A percentile compares a stretch with the other conserved stretches of the same genome.
Conservation (phyloP, 169 alveolate genomes). For the Plasmodium adleri region DNA sequence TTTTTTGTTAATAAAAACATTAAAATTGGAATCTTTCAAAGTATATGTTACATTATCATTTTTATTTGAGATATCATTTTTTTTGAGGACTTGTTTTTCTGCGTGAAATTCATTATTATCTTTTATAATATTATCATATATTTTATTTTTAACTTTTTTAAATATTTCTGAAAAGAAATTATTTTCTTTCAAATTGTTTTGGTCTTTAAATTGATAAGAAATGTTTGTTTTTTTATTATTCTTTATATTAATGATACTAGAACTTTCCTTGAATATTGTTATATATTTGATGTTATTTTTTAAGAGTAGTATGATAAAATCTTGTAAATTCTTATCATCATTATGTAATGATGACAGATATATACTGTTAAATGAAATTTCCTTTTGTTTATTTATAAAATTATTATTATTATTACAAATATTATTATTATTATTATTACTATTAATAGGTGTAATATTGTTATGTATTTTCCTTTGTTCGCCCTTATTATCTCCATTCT, state of each 20-base stretch:
- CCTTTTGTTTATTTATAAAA: not conserved
- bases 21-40: slow-evolving; percentile 16
- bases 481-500: not conserved
- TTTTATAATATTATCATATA: slow-evolving; percentile 36
- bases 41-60: slow-evolving; percentile 11
- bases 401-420: slow-evolving; percentile 8
- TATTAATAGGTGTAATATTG: not conserved
- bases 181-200: slow-evolving; percentile 32
- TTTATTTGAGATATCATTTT: not conserved
- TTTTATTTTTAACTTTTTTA: slow-evolving; percentile 44
- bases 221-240: slow-evolving; percentile 35
- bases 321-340: slow-evolving; percentile 2
- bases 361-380: not conserved
- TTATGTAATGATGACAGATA: slow-evolving; percentile 23
- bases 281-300: slow-evolving; percentile 46
- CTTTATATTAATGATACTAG: slow-evolving; percentile 16
- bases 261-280: slow-evolving; percentile 26
- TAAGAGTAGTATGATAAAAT: slow-evolving; percentile 30
- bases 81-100: not conserved
- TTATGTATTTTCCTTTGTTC: slow-evolving; percentile 3
- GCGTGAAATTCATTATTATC: not conserved
- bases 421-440: not conserved
- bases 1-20: slow-evolving; percentile 28
- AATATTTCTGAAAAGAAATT: slow-evolving; percentile 43
- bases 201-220: not conserved